Conservation (phyloP, 257 asterid genomes). For the Solanum corneliomulleri region DNA sequence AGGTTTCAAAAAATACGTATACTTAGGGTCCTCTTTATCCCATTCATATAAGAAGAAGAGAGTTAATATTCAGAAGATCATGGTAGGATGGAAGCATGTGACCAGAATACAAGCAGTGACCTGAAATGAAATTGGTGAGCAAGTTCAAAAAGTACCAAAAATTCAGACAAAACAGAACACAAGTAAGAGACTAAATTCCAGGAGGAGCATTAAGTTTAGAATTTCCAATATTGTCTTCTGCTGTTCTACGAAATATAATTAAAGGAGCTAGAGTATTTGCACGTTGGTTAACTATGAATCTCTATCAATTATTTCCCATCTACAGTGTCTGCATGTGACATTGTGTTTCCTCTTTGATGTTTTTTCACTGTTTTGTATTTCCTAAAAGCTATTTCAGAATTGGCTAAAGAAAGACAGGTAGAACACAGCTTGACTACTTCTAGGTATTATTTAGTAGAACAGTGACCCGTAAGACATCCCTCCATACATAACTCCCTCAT, state of each 20-base stretch:
- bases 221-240: not conserved
- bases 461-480: not conserved
- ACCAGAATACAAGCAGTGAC: not conserved
- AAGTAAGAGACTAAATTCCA: not conserved
- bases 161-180: not conserved
- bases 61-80: not conserved
- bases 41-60: not conserved
- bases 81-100: not conserved
- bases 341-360: not conserved
- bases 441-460: not conserved
- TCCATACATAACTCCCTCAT: not conserved
- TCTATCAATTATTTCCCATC: not conserved
- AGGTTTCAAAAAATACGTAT: not conserved
- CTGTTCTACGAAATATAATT: not conserved
- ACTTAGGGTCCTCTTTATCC: not conserved
- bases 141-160: not conserved
- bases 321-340: not conserved
- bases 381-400: not conserved
- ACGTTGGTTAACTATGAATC: not conserved
- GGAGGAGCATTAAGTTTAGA: not conserved
- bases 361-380: not conserved
- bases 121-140: not conserved
- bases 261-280: not conserved
- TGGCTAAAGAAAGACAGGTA: not conserved
- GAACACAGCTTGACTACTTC: not conserved